Evolutionary conservation across 371 early-diverging fungal genomes (phyloP).

Genomic region (Saksenaea vasiformis): DNA sequence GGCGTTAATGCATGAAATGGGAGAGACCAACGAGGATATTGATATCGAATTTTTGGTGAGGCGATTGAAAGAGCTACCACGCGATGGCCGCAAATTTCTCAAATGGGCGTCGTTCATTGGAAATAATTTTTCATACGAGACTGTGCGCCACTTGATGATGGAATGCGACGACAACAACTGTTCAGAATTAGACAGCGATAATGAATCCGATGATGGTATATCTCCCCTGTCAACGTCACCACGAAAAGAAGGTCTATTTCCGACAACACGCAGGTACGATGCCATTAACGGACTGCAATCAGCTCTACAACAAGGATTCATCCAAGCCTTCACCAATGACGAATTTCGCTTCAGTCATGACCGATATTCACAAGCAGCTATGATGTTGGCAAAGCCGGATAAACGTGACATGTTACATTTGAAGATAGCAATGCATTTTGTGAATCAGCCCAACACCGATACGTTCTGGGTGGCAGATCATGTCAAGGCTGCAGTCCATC

Average conservation of each 20-base stretch:
- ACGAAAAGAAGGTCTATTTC: constrained; percentile 14
- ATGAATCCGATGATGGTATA: constrained; percentile 21
- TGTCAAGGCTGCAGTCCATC: constrained; percentile 76
- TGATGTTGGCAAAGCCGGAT: constrained; percentile 34
- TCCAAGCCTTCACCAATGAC: constrained; percentile 41
- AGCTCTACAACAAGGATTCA: constrained; percentile 47
- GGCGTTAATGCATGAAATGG: constrained; percentile 26
- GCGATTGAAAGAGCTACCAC: constrained; percentile 44
- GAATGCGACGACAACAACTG: constrained; percentile 24
- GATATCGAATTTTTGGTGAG: constrained; percentile 44
- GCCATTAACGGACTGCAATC: constrained; percentile 50
- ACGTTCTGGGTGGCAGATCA: constrained; percentile 66
- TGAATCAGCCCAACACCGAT: constrained; percentile 32
- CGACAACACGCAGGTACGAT: constrained; percentile 21
- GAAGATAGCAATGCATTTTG: constrained; percentile 39
- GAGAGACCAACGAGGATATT: constrained; percentile 30
- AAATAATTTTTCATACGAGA: constrained; percentile 46
- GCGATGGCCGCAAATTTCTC: constrained; percentile 46
- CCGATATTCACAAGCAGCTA: constrained; percentile 49
- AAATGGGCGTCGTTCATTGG: constrained; percentile 57
- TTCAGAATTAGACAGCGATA: constrained; percentile 24
- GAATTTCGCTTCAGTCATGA: constrained; percentile 50
- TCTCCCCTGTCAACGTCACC: constrained; percentile 18
- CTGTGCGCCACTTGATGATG: constrained; percentile 43
- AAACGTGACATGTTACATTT: constrained; percentile 33